These are phyloP conservation scores for Suillus subluteus DNA, from an alignment of 768 basidiomycete species.

Conservation along the genomic window DNA sequence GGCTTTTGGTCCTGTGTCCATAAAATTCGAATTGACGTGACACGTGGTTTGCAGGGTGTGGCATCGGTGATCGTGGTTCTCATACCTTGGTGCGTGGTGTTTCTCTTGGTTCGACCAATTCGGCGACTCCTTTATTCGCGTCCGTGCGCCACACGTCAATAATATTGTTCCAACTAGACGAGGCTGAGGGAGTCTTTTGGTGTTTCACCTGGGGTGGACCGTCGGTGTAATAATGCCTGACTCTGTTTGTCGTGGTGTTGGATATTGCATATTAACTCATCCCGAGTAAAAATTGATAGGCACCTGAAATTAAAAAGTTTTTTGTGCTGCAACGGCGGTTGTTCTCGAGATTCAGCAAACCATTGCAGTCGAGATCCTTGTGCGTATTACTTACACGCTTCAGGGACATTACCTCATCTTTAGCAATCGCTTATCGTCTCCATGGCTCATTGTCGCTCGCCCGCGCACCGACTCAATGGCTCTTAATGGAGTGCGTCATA, in stretches of 20 bases:
- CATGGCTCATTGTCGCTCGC: slow-evolving; percentile 1
- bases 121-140: not conserved
- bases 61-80: not conserved
- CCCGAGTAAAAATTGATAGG: not conserved
- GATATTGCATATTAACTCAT: not conserved
- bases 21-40: not conserved
- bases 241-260: not conserved
- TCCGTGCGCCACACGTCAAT: not conserved
- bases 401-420: slow-evolving; percentile 4
- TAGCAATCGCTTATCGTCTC: slow-evolving; percentile 2
- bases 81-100: not conserved
- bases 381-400: not conserved
- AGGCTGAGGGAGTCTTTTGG: not conserved
- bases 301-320: not conserved
- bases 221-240: not conserved
- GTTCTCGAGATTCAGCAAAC: not conserved
- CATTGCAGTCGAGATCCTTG: not conserved
- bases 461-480: not conserved
- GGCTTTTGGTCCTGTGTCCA: not conserved
- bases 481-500: not conserved
- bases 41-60: slow-evolving; percentile 1
- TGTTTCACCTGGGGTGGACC: not conserved
- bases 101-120: not conserved
- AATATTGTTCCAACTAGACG: not conserved
- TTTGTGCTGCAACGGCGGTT: not conserved